These are phyloP conservation scores for Neoboletus brunneissimus DNA, from an alignment of 768 basidiomycete species.

Conservation along the genomic window DNA sequence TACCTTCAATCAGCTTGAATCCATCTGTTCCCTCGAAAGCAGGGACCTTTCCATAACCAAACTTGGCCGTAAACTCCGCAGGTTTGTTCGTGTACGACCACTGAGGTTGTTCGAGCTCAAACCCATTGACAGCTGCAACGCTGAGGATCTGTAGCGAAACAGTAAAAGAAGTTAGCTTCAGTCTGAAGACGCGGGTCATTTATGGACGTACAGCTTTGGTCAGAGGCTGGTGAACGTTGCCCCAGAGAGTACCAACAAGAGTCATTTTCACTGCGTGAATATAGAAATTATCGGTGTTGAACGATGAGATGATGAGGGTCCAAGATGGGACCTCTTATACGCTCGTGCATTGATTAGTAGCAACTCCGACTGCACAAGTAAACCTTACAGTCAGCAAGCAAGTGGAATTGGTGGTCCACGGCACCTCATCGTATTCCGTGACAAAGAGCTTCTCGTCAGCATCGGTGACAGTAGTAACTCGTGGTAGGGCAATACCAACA, in stretches of 20 bases:
- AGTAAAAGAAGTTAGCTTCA: neutral
- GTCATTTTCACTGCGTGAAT: slow-evolving; percentile 14
- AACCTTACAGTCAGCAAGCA: no score
- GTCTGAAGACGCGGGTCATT: neutral
- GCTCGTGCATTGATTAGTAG: neutral
- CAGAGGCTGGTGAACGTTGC: slow-evolving; percentile 17
- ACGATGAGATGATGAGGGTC: neutral
- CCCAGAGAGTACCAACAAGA: slow-evolving; percentile 20
- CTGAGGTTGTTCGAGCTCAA: slow-evolving; percentile 11
- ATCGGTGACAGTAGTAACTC: no score
- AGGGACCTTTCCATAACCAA: slow-evolving; percentile 23
- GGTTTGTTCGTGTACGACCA: slow-evolving; percentile 16
- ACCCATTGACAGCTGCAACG: slow-evolving; percentile 17
- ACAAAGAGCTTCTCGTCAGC: no score
- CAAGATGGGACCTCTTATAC: neutral
- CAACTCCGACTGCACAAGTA: no score
- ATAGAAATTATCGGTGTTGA: neutral
- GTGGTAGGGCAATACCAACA: no score
- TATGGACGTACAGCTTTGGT: slow-evolving; percentile 16
- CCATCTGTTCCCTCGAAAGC: slow-evolving; percentile 21
- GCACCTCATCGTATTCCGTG: no score
- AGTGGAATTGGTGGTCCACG: no score
- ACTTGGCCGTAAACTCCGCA: slow-evolving; percentile 11
- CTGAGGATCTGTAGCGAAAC: slow-evolving; percentile 12
- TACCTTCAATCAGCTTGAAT: slow-evolving; percentile 18